These are phyloP conservation scores for Trypanosoma brucei DNA, from an alignment of 208 protist species.

Conservation along the genomic window DNA sequence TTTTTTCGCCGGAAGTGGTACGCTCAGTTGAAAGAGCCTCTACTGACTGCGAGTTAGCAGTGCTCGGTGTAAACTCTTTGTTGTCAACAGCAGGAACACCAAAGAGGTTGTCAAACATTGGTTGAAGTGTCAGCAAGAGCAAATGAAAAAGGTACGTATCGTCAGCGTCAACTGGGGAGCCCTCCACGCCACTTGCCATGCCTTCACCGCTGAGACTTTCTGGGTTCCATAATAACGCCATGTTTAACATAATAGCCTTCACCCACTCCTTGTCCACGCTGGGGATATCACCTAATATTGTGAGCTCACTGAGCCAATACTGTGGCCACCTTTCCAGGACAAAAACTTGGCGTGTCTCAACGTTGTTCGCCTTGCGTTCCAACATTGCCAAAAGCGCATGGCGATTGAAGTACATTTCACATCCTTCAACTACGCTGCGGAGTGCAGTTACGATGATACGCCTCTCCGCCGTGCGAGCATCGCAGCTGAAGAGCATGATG, in stretches of 20 bases:
- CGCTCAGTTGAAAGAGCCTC: not conserved
- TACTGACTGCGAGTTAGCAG: not conserved
- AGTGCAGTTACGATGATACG: not conserved
- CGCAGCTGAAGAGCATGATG: constrained; percentile 2
- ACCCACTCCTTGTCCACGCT: constrained; percentile 6
- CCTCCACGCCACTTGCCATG: not conserved
- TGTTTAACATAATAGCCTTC: constrained; percentile 12
- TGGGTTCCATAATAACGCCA: constrained; percentile 6
- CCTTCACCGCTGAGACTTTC: not conserved
- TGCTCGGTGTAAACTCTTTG: not conserved
- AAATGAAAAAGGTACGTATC: constrained; percentile 3
- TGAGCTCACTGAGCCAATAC: constrained; percentile 9
- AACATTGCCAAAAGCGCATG: constrained; percentile 1
- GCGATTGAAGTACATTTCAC: not conserved
- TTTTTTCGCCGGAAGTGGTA: not conserved
- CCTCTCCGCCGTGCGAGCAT: constrained; percentile 1
- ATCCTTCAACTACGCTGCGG: constrained; percentile 8
- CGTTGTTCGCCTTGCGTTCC: not conserved
- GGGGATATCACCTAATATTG: constrained; percentile 1
- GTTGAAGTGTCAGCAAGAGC: not conserved
- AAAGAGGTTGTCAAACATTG: constrained; percentile 7
- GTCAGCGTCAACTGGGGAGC: not conserved
- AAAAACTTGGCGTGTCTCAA: constrained; percentile 2
- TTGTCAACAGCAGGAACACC: not conserved
- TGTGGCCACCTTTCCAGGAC: constrained; percentile 10